Evolutionary conservation across 2,329 filamentous ascomycete species (phyloP).

Genomic region (Ascomycota sp.): DNA sequence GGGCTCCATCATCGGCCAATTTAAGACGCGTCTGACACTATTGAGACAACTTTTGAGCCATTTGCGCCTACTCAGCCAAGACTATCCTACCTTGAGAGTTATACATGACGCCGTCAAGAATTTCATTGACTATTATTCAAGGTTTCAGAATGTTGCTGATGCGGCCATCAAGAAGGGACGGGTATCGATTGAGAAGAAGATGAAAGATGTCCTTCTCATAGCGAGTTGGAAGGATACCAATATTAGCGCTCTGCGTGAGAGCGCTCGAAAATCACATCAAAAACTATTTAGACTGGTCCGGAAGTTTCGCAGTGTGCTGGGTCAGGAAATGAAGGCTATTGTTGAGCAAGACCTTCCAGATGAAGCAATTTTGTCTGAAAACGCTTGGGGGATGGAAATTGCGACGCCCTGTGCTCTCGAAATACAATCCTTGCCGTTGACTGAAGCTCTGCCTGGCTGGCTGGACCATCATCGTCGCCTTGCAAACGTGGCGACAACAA

Average conservation of each 20-base stretch:
- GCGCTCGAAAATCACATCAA: conserved; percentile 69
- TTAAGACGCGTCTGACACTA: conserved; percentile 45
- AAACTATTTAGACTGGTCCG: conserved; percentile 80
- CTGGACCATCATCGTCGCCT: conserved; percentile 37
- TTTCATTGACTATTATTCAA: conserved; percentile 52
- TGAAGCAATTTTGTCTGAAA: conserved; percentile 9
- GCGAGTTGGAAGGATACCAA: conserved; percentile 98
- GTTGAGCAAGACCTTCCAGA: conserved; percentile 37
- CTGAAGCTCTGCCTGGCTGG: conserved; percentile 14
- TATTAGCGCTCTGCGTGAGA: conserved; percentile 69
- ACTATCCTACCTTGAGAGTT: conserved; percentile 32
- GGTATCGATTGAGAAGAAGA: conserved; percentile 60
- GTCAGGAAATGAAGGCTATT: conserved; percentile 49
- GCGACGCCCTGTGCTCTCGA: conserved; percentile 2
- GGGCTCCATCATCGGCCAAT: conserved; percentile 63
- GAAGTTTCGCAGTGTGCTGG: conserved; percentile 65
- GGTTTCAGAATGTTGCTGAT: conserved; percentile 43
- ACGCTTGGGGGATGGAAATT: conserved; percentile 1
- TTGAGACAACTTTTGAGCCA: conserved; percentile 44
- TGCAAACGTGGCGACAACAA: conserved; percentile 44
- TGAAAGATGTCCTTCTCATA: conserved; percentile 79
- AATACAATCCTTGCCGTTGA: conserved; percentile 5
- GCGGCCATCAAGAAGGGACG: conserved; percentile 47
- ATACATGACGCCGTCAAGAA: conserved; percentile 48
- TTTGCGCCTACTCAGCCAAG: conserved; percentile 33